phyloP scores from a whole-genome alignment of 768 basidiomycete species.

The Agrocybe chaxingu region DNA sequence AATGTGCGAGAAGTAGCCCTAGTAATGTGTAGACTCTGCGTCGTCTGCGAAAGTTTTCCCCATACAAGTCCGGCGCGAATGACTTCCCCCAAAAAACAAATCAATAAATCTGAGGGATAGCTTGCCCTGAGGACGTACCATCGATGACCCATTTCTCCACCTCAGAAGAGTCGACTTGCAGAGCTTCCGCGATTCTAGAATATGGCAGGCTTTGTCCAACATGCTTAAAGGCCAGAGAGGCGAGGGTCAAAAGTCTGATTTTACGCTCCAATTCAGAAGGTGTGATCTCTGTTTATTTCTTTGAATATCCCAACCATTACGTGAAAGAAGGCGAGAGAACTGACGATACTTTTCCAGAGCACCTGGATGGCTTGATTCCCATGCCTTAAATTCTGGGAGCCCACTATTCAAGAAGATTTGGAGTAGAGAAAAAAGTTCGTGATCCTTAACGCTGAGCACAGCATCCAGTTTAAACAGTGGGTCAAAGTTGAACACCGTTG shows the following conservation, averaged over 20 bases:
- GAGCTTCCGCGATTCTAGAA: conserved; percentile 57
- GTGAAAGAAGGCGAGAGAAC: conserved; percentile 15
- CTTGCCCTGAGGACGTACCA: conserved; percentile 39
- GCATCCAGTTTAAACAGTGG: conserved; percentile 73
- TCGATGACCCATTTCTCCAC: conserved; percentile 90
- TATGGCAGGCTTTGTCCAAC: conserved; percentile 75
- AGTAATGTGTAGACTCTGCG: conserved; percentile 68
- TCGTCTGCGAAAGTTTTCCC: conserved; percentile 81
- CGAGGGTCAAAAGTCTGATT: conserved; percentile 73
- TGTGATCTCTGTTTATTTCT: conserved; percentile 8
- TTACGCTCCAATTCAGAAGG: conserved; percentile 68
- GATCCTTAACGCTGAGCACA: conserved; percentile 59
- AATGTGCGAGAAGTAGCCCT: conserved; percentile 76
- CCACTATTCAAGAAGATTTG: conserved; percentile 70
- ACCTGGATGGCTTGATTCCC: conserved; percentile 49
- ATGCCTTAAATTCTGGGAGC: conserved; percentile 57
- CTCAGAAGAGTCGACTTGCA: conserved; percentile 60
- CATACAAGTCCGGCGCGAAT: conserved; percentile 77
- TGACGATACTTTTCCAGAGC: conserved; percentile 57
- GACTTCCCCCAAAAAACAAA: conserved; percentile 36
- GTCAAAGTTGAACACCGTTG: conserved; percentile 78
- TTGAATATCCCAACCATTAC: background rate
- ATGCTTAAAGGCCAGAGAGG: conserved; percentile 74
- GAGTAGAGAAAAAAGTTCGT: conserved; percentile 73
- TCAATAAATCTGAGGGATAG: conserved; percentile 5